phyloP scores from a whole-genome alignment of 2,329 filamentous ascomycete species.

The Pseudovirgaria hyperparasitica region DNA sequence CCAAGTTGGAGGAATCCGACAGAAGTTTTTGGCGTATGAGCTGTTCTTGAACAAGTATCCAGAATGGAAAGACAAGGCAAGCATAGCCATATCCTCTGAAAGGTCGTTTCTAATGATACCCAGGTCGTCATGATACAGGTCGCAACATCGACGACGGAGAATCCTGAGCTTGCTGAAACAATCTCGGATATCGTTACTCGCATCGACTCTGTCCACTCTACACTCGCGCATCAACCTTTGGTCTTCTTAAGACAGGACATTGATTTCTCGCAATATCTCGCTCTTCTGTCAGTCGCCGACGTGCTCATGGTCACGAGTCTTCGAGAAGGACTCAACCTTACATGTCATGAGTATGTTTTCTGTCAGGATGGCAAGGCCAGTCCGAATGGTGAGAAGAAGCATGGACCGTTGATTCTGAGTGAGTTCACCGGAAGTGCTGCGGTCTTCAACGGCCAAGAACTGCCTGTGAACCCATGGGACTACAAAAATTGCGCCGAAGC shows the following conservation, averaged over 20 bases:
- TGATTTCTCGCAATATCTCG: constrained; percentile 84
- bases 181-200: constrained; percentile 90
- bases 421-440: constrained; percentile 91
- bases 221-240: constrained; percentile 79
- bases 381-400: constrained; percentile 64
- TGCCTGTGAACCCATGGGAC: constrained; percentile 92
- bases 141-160: constrained; percentile 78
- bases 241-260: constrained; percentile 95
- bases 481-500: constrained; percentile 79
- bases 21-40: constrained; percentile 87
- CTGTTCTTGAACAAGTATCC: constrained; percentile 90
- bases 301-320: constrained; percentile 89
- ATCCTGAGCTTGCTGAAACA: constrained; percentile 73
- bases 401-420: constrained; percentile 80
- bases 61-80: constrained; percentile 64
- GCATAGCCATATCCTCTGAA: constrained; percentile 4
- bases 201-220: constrained; percentile 85
- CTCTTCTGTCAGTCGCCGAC: constrained; percentile 78
- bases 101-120: not conserved
- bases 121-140: constrained; percentile 85
- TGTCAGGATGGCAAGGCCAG: constrained; percentile 73
- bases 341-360: constrained; percentile 84
- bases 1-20: constrained; percentile 78
- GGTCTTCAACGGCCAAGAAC: constrained; percentile 66
- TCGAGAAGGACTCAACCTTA: constrained; percentile 94